Conservation (phyloP, 129 eudicot species). For the Ambrosia artemisiifolia region DNA sequence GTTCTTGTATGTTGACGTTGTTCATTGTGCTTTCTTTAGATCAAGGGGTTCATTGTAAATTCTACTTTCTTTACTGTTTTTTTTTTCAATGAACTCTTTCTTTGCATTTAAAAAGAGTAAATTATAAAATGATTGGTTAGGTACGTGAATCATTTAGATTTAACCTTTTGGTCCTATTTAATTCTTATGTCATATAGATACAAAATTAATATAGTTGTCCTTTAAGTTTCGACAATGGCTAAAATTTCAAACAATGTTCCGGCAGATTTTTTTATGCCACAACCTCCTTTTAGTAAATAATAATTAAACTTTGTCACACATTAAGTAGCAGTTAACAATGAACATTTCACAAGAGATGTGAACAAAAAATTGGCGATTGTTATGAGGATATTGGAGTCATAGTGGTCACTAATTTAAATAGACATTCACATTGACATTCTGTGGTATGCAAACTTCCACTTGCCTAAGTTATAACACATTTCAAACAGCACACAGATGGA, state of each 20-base stretch:
- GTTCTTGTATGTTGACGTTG: no score
- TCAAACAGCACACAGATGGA: conserved; percentile 16
- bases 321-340: neutral
- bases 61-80: no score
- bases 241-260: neutral
- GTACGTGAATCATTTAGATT: no score
- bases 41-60: no score
- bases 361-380: neutral
- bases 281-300: neutral
- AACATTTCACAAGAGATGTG: neutral
- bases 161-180: no score
- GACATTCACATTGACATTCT: neutral
- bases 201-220: no score
- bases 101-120: no score
- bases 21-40: no score
- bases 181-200: no score
- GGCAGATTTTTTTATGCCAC: neutral
- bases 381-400: neutral
- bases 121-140: no score
- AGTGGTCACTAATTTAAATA: neutral
- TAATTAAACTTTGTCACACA: neutral
- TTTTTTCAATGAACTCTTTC: no score
- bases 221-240: no score
- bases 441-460: neutral
- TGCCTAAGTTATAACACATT: neutral